A percentile compares a stretch with the other conserved stretches of the same genome.
Conservation (phyloP, 345 rosid genomes). For the Streptanthus diversifolius region DNA sequence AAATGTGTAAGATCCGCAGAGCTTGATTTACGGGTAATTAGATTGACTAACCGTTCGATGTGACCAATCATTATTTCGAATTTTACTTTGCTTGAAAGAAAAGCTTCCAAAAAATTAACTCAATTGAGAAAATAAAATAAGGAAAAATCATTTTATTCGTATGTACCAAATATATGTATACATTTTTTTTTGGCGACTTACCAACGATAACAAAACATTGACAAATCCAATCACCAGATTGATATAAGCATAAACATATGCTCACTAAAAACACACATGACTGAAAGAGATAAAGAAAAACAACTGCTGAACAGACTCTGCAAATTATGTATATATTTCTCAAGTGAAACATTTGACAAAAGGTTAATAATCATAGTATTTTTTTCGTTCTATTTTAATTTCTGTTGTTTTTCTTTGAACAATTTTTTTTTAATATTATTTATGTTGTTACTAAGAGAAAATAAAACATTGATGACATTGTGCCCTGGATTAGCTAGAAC, state of each 20-base stretch:
- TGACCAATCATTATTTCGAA: constrained; percentile 12
- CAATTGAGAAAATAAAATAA: neutral
- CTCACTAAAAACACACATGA: neutral
- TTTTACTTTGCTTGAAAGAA: constrained; percentile 33
- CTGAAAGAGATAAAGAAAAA: neutral
- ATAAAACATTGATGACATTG: neutral
- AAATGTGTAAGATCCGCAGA: too few species aligned
- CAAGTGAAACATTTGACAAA: neutral
- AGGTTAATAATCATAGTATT: neutral
- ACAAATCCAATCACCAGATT: constrained; percentile 11
- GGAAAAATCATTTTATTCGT: neutral
- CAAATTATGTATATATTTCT: neutral
- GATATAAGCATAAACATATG: neutral
- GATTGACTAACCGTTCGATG: constrained; percentile 24
- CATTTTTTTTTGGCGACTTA: neutral
- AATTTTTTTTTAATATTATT: too few species aligned
- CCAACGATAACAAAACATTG: neutral
- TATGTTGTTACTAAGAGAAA: neutral
- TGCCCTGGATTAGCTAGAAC: neutral
- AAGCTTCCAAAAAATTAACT: constrained; percentile 19
- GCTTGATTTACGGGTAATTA: constrained; percentile 22
- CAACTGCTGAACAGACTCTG: neutral
- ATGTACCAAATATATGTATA: neutral
- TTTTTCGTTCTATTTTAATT: neutral
- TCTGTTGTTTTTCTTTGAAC: too few species aligned